A percentile compares a stretch with the other conserved stretches of the same genome.
Evolutionary conservation across 129 eudicot species (phyloP).

Genomic region (Escallonia herrerae): DNA sequence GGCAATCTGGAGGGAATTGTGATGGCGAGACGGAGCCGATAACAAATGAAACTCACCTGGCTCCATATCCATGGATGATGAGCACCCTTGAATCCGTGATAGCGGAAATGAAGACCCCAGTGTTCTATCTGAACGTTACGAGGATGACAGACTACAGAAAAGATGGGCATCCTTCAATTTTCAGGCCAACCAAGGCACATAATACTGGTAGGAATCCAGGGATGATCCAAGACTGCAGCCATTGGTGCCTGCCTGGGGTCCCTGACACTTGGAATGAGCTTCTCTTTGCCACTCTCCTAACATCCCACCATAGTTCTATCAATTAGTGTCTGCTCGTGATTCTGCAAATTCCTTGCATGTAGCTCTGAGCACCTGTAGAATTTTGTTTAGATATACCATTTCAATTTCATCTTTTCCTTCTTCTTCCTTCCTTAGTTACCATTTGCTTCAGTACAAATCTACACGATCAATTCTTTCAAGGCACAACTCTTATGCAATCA

Average conservation of each 20-base stretch:
- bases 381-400: too few relatives aligned
- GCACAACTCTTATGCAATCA: too few relatives aligned
- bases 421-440: too few relatives aligned
- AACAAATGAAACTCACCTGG: conserved; percentile 17
- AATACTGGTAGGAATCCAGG: neutral
- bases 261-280: conserved; percentile 54
- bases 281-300: conserved; percentile 28
- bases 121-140: conserved; percentile 35
- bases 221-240: conserved; percentile 39
- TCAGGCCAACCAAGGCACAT: conserved; percentile 13
- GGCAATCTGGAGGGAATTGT: conserved; percentile 50
- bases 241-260: conserved; percentile 59
- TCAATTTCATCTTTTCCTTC: too few relatives aligned
- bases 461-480: too few relatives aligned
- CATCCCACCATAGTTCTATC: conserved; percentile 2
- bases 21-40: conserved; percentile 35
- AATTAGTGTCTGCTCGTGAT: neutral
- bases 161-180: conserved; percentile 50
- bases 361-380: too few relatives aligned
- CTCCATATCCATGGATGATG: conserved; percentile 34
- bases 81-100: conserved; percentile 22
- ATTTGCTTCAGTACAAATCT: too few relatives aligned
- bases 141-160: conserved; percentile 42
- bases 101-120: conserved; percentile 27
- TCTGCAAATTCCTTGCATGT: too few relatives aligned